A percentile compares a stretch with the other conserved stretches of the same genome.
Conservation (phyloP, 1,284 basidiomycete genomes). For the Apiotrichum mycotoxinovorans region DNA sequence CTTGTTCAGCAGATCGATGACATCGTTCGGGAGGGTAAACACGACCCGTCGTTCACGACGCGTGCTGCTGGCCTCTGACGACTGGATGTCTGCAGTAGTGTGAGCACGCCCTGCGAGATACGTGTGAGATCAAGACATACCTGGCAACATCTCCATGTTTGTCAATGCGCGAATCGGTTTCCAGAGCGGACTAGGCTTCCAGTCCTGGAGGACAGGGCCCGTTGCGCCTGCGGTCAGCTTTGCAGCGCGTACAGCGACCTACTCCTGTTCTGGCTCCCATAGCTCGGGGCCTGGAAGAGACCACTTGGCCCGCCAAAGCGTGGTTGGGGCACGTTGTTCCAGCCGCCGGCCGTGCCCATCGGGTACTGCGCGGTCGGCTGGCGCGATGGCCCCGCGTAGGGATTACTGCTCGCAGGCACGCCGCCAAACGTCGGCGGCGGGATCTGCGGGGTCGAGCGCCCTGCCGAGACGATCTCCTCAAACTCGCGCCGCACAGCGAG, state of each 20-base stretch:
- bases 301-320: background rate
- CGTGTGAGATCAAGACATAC: conserved; percentile 21
- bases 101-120: conserved; percentile 3
- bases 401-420: conserved; percentile 4
- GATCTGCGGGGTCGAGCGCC: background rate
- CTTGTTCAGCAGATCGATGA: conserved; percentile 37
- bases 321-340: background rate
- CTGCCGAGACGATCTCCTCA: conserved; percentile 18
- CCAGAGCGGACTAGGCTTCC: conserved; percentile 49
- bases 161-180: conserved; percentile 45
- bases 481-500: conserved; percentile 20
- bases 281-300: background rate
- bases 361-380: background rate
- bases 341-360: background rate
- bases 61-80: conserved; percentile 31
- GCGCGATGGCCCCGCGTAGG: conserved; percentile 3
- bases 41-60: conserved; percentile 28
- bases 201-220: conserved; percentile 28
- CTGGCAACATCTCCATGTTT: conserved; percentile 38
- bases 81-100: conserved; percentile 30
- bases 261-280: background rate
- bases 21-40: conserved; percentile 34
- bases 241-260: background rate
- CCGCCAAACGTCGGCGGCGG: conserved; percentile 24
- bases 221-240: background rate